Conservation (phyloP, 1,284 basidiomycete species). For the Calocybe gambosa region DNA sequence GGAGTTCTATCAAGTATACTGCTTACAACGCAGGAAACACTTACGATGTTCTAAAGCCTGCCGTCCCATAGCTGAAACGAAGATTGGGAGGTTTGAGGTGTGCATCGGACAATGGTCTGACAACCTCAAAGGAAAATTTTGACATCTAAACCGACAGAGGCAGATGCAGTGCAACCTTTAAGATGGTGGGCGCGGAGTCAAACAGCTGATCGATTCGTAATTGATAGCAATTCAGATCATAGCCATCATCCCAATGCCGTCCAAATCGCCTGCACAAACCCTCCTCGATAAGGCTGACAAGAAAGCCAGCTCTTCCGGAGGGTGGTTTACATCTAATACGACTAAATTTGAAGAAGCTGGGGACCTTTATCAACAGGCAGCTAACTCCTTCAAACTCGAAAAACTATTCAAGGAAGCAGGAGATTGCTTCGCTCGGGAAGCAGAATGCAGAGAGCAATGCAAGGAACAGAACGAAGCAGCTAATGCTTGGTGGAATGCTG, state of each 20-base stretch:
- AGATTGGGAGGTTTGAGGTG: constrained; percentile 62
- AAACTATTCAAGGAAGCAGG: constrained; percentile 89
- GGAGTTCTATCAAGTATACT: constrained; percentile 16
- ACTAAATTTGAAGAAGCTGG: constrained; percentile 91
- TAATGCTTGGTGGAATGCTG: constrained; percentile 95
- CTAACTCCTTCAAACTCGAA: constrained; percentile 94
- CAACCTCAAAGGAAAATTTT: constrained; percentile 33
- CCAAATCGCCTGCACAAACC: constrained; percentile 62
- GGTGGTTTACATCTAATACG: constrained; percentile 81
- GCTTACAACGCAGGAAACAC: constrained; percentile 25
- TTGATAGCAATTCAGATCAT: constrained; percentile 3
- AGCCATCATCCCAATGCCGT: constrained; percentile 22
- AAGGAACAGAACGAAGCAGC: constrained; percentile 89
- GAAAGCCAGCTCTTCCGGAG: constrained; percentile 76
- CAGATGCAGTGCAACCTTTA: background rate
- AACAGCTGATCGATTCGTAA: constrained; percentile 11
- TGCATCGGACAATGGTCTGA: constrained; percentile 45
- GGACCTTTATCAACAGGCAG: constrained; percentile 91
- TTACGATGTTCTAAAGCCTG: constrained; percentile 90
- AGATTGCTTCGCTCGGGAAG: constrained; percentile 83
- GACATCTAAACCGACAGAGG: constrained; percentile 25
- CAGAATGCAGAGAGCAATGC: constrained; percentile 83
- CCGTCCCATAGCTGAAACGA: constrained; percentile 87
- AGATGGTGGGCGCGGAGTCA: background rate
- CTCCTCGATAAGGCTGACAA: constrained; percentile 88